phyloP scores from a whole-genome alignment of 192 early-diverging fungal species.

The Phlyctochytrium arcticum region DNA sequence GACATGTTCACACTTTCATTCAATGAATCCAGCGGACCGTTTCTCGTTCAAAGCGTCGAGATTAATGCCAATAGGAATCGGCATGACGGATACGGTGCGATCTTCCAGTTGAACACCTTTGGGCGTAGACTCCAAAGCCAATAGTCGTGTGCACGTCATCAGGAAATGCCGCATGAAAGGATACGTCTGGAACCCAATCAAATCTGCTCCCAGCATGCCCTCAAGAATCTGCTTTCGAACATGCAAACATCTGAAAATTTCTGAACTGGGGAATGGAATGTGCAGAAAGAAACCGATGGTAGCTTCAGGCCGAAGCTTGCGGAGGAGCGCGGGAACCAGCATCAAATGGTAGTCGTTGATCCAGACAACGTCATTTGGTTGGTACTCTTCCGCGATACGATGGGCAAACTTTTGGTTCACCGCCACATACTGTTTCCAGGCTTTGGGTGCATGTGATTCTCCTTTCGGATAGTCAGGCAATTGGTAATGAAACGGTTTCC shows the following conservation, averaged over 20 bases:
- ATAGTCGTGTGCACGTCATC: conserved; percentile 51
- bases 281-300: conserved; percentile 96
- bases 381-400: conserved; percentile 70
- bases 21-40: conserved; percentile 20
- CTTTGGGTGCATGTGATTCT: conserved; percentile 67
- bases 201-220: conserved; percentile 47
- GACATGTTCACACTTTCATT: not conserved
- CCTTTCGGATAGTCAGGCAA: conserved; percentile 82
- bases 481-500: conserved; percentile 97
- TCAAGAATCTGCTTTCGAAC: conserved; percentile 49
- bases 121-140: conserved; percentile 51
- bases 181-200: conserved; percentile 53
- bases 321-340: conserved; percentile 84
- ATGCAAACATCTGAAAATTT: conserved; percentile 90
- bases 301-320: conserved; percentile 76
- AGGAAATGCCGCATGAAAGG: conserved; percentile 58
- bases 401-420: conserved; percentile 87
- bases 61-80: conserved; percentile 56
- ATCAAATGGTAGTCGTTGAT: conserved; percentile 98
- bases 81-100: conserved; percentile 43
- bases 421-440: conserved; percentile 79
- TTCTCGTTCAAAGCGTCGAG: conserved; percentile 68
- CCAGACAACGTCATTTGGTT: conserved; percentile 88
- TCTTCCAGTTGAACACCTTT: conserved; percentile 52
- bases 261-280: conserved; percentile 93